Conservation (phyloP, 805 yeast genomes). For the Kluyveromyces dobzhanskii region DNA sequence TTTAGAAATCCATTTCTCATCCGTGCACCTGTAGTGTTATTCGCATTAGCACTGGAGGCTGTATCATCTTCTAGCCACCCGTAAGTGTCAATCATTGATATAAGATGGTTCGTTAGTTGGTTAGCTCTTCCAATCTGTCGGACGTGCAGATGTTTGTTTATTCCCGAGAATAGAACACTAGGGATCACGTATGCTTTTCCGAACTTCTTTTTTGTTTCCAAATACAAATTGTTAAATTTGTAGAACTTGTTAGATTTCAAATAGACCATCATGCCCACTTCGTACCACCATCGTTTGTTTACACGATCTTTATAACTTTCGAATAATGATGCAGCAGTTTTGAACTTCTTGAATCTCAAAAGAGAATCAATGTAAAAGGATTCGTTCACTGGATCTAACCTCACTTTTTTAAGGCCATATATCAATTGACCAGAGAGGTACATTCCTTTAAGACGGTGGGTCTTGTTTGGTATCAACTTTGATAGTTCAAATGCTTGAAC, state of each 20-base stretch:
- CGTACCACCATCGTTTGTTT: conserved; percentile 46
- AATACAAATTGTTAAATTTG: conserved; percentile 31
- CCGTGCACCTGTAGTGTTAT: no score
- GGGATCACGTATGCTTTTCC: conserved; percentile 31
- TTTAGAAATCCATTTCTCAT: conserved; percentile 4
- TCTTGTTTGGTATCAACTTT: conserved; percentile 30
- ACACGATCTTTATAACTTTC: conserved; percentile 28
- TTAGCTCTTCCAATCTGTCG: conserved; percentile 23
- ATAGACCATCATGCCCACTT: conserved; percentile 37
- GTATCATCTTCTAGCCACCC: conserved; percentile 19
- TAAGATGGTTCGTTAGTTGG: conserved; percentile 27
- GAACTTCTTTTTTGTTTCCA: conserved; percentile 22
- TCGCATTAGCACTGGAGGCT: no score
- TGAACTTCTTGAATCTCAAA: conserved; percentile 25
- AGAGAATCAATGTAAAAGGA: conserved; percentile 41
- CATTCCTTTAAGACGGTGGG: conserved; percentile 28
- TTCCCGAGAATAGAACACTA: conserved; percentile 29
- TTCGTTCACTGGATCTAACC: conserved; percentile 45
- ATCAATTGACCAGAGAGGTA: conserved; percentile 36
- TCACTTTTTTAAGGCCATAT: conserved; percentile 33
- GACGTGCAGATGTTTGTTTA: conserved; percentile 27
- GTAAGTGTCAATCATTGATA: conserved; percentile 18
- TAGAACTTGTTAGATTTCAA: conserved; percentile 28
- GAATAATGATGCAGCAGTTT: conserved; percentile 34
- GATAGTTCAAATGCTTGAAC: conserved; percentile 34